phyloP scores from a whole-genome alignment of 306 rosid genomes.

The Prosopis cineraria region DNA sequence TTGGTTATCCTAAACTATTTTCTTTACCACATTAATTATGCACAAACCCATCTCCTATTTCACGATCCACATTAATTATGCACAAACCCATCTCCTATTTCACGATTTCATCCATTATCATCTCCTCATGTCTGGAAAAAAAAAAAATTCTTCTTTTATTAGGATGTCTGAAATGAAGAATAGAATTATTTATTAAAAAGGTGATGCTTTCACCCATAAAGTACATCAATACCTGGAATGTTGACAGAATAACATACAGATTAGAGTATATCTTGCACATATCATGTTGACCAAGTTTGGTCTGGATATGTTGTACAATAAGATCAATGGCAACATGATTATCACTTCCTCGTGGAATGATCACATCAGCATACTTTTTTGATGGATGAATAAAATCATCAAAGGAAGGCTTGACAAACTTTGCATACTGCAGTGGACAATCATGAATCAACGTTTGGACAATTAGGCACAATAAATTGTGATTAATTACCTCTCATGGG shows the following conservation, averaged over 20 bases:
- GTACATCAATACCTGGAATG: conserved; percentile 76
- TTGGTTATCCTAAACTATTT: background rate
- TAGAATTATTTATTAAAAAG: background rate
- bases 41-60: too few species aligned
- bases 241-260: conserved; percentile 89
- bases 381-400: conserved; percentile 97
- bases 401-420: conserved; percentile 98
- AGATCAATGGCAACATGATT: conserved; percentile 97
- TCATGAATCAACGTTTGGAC: conserved; percentile 21
- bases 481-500: conserved; percentile 3
- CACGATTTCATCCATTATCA: too few species aligned
- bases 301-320: conserved; percentile 92
- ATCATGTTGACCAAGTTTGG: conserved; percentile 96
- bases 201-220: background rate
- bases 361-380: conserved; percentile 98
- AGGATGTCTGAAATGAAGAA: background rate
- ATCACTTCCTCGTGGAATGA: conserved; percentile 96
- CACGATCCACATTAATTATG: too few species aligned
- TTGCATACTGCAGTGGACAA: conserved; percentile 76
- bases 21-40: background rate
- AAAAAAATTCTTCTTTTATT: too few species aligned
- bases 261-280: conserved; percentile 91
- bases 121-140: too few species aligned
- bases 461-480: conserved; percentile 26
- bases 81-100: too few species aligned